Evolutionary conservation across 257 asterid species (phyloP).

Genomic region (Solanum clarkiae): DNA sequence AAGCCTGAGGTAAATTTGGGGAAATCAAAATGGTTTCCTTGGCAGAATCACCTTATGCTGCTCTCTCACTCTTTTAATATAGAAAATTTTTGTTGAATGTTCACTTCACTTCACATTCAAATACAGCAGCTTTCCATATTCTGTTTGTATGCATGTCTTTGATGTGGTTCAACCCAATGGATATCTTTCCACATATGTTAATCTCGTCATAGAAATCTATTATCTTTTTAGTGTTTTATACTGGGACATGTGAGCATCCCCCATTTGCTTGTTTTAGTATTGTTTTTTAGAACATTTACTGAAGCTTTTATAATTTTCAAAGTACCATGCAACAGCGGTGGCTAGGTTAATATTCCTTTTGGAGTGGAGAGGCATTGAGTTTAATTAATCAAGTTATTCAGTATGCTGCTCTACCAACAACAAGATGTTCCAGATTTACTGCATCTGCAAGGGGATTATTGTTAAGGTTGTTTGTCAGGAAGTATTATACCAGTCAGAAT

Average conservation of each 20-base stretch:
- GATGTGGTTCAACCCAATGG: not conserved
- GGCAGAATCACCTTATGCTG: not conserved
- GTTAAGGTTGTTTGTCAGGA: not conserved
- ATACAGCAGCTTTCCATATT: not conserved
- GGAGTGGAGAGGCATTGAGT: not conserved
- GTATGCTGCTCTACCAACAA: not conserved
- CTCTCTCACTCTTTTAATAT: not conserved
- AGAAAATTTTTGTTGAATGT: not conserved
- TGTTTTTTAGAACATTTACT: not conserved
- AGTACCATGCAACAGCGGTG: not conserved
- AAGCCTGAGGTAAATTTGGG: constrained; percentile 64
- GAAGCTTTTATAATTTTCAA: not conserved
- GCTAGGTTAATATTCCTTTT: not conserved
- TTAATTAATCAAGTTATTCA: not conserved
- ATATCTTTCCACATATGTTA: not conserved
- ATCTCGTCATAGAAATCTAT: not conserved
- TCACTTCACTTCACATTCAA: not conserved
- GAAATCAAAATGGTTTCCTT: not conserved
- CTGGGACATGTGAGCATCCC: not conserved
- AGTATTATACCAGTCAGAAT: not conserved
- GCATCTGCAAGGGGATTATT: not conserved
- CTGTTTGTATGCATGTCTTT: not conserved
- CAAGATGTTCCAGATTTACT: not conserved
- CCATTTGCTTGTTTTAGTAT: not conserved
- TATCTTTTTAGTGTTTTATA: not conserved